Base-by-base conservation (phyloP, 371 early-diverging fungal species). In the Rhizopus stolonifer region DNA sequence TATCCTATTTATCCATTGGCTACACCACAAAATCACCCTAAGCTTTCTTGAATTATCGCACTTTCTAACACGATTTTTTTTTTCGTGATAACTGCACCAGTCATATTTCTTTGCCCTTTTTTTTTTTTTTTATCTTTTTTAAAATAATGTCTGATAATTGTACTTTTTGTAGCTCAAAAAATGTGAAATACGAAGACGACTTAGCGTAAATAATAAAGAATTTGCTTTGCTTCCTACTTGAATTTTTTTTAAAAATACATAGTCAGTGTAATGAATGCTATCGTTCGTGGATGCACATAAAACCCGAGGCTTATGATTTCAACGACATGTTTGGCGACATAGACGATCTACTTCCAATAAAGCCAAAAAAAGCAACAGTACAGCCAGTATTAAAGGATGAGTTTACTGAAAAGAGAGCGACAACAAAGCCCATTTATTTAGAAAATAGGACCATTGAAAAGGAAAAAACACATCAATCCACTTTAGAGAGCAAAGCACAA, bases 1-100 rank as follows among this genome's bases (percentile, higher is more conserved):
- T 67, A 57, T 42, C 68, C 68, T 23, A 67, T 67, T 33, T 67
- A 67, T 52, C 68, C 68, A n/a, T 45, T 67, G 6, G 64, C 64
- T 40, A 60, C 68, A 32, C 68, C 64, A 23, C 15, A 54, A 2
- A 54, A 45, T 31, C 31, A 29, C 10, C 31, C 7, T 10, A 42
- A 42, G 9, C 8, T 7, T 18, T 18, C 21, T 42, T 42, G 42
- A 21, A 36, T 29, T n/a, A n/a, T n/a, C n/a, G n/a, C n/a, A 29
- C 31, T 29, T 10, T 4, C 31, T 7, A 4, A 10, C 31, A 4
- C 4, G 7, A 29, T 29, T 29, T 29, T 29, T 29, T 29, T 29
- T 29, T 29, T 29, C 31, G 31, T 29, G 31, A 7, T 29, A 7
- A 29, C 31, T 7, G 31, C 4, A 10, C 31, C 31, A 29, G 10